Percentiles rank a stretch among this genome's conserved stretches.
Evolutionary conservation across 306 rosid genomes (phyloP).

Genomic region (Myrica gale): DNA sequence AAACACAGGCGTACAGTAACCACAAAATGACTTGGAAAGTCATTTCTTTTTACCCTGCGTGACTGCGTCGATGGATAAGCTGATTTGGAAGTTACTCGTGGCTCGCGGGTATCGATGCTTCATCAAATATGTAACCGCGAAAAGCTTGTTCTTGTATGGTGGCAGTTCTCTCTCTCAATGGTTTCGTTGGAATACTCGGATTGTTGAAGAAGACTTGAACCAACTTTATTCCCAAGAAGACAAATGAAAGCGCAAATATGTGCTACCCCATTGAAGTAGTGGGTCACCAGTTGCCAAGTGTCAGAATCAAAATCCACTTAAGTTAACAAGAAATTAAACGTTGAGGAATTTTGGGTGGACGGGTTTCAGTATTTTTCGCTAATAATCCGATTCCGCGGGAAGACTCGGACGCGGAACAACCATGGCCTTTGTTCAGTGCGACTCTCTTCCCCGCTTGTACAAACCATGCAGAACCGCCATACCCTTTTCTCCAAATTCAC

Average conservation of each 20-base stretch:
- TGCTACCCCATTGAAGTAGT: background rate
- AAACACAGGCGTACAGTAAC: too few relatives aligned
- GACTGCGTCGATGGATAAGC: too few relatives aligned
- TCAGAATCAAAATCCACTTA: slow-evolving; percentile 27
- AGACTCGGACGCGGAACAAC: slow-evolving; percentile 15
- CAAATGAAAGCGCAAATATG: background rate
- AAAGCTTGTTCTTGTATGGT: too few relatives aligned
- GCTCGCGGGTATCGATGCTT: too few relatives aligned
- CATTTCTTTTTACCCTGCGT: too few relatives aligned
- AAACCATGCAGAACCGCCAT: slow-evolving; percentile 27
- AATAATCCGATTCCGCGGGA: background rate
- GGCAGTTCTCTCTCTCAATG: too few relatives aligned
- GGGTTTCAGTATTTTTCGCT: background rate
- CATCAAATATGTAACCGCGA: too few relatives aligned
- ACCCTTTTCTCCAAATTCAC: slow-evolving; percentile 27
- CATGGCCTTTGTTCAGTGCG: slow-evolving; percentile 57
- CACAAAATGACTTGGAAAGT: too few relatives aligned
- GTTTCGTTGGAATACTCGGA: too few relatives aligned
- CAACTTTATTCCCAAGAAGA: background rate
- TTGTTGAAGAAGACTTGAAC: too few relatives aligned
- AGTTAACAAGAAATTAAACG: background rate
- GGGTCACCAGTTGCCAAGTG: slow-evolving; percentile 42
- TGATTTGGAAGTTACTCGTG: too few relatives aligned
- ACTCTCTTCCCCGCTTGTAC: slow-evolving; percentile 37
- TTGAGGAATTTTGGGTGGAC: background rate